Conservation (phyloP, 1,139 yeast genomes). For the Candida sojae region DNA sequence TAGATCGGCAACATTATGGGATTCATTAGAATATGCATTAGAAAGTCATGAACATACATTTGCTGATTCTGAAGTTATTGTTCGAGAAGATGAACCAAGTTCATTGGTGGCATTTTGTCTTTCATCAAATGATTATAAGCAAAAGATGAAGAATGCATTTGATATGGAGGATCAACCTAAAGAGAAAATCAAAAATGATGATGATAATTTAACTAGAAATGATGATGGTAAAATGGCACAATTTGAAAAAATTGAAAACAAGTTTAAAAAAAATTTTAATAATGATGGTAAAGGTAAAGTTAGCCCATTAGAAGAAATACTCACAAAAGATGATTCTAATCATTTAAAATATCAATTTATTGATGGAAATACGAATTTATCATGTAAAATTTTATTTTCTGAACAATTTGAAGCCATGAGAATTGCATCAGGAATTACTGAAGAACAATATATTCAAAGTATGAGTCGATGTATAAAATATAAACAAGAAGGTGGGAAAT, state of each 20-base stretch:
- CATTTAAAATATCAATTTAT: constrained; percentile 91
- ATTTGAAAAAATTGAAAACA: constrained; percentile 46
- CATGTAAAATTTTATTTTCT: constrained; percentile 92
- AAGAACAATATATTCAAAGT: constrained; percentile 79
- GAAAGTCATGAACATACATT: constrained; percentile 84
- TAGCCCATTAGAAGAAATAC: constrained; percentile 57
- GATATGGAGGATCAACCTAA: constrained; percentile 20
- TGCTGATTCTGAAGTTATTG: constrained; percentile 91
- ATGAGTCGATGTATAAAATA: constrained; percentile 90
- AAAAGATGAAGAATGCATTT: constrained; percentile 53
- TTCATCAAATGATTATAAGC: constrained; percentile 78
- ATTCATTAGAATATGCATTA: constrained; percentile 83
- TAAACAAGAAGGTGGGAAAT: constrained; percentile 96
- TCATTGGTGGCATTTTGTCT: constrained; percentile 92
- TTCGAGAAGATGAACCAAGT: constrained; percentile 96
- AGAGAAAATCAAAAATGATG: not conserved
- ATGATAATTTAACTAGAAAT: not conserved
- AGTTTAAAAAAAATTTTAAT: constrained; percentile 37
- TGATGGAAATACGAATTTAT: constrained; percentile 78
- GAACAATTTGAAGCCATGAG: constrained; percentile 97
- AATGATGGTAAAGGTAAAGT: constrained; percentile 17
- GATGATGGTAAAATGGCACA: constrained; percentile 27
- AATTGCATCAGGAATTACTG: constrained; percentile 69
- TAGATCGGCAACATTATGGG: constrained; percentile 94
- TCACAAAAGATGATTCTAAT: constrained; percentile 82